Conservation (phyloP, 2,329 filamentous ascomycete genomes). For the Fusarium sp. region DNA sequence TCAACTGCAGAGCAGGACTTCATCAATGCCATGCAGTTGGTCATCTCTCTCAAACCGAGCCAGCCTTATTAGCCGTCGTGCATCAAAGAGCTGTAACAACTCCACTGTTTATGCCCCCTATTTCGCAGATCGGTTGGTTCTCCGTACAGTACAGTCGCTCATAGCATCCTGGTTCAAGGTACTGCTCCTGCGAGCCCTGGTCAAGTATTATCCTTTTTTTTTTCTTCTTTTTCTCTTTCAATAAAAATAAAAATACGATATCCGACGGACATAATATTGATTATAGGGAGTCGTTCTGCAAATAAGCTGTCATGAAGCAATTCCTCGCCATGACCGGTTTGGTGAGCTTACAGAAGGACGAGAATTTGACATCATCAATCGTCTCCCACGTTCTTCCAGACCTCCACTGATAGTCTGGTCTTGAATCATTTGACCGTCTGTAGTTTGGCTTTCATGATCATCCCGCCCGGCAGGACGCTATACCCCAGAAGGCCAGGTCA, state of each 20-base stretch:
- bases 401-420: slow-evolving; percentile 4
- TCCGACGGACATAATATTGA: slow-evolving; percentile 14
- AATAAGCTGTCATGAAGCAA: slow-evolving; percentile 16
- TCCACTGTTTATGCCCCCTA: slow-evolving; percentile 40
- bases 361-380: slow-evolving; percentile 1
- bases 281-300: slow-evolving; percentile 1
- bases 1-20: slow-evolving; percentile 26
- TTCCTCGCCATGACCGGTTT: slow-evolving; percentile 2
- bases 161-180: not conserved
- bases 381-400: not conserved
- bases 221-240: not conserved
- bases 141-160: slow-evolving; percentile 16
- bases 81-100: slow-evolving; percentile 35
- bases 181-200: slow-evolving; percentile 1
- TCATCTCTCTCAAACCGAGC: slow-evolving; percentile 33
- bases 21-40: slow-evolving; percentile 27
- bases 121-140: slow-evolving; percentile 35
- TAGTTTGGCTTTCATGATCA: slow-evolving; percentile 28
- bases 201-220: not conserved
- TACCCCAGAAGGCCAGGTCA: slow-evolving; percentile 40
- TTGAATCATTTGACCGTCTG: slow-evolving; percentile 17
- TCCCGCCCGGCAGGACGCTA: slow-evolving; percentile 40
- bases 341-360: not conserved
- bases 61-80: slow-evolving; percentile 37
- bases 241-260: not conserved